phyloP scores from a whole-genome alignment of 2,329 filamentous ascomycete species.

The Clonostachys solani region DNA sequence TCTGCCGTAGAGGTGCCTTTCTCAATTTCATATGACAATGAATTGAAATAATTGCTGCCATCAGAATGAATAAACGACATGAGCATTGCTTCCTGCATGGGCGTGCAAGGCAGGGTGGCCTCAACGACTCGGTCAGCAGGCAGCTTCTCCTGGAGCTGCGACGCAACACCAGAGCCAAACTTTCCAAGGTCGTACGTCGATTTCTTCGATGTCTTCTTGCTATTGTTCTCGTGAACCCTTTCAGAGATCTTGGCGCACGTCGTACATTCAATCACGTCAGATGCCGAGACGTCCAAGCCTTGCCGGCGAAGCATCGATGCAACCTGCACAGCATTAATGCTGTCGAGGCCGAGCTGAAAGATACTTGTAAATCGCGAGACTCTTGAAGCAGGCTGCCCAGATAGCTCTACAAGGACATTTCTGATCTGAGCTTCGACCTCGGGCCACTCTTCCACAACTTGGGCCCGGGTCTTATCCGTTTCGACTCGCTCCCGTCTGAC shows the following conservation, averaged over 20 bases:
- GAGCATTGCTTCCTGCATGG: slow-evolving; percentile 76
- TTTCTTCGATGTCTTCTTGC: slow-evolving; percentile 3
- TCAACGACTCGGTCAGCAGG: slow-evolving; percentile 35
- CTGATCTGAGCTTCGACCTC: slow-evolving; percentile 48
- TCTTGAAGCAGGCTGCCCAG: slow-evolving; percentile 37
- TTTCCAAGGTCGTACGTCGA: slow-evolving; percentile 28
- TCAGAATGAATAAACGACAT: slow-evolving; percentile 66
- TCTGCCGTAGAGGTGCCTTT: slow-evolving; percentile 23
- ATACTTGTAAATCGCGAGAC: slow-evolving; percentile 67
- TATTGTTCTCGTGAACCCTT: background rate
- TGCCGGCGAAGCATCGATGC: slow-evolving; percentile 60
- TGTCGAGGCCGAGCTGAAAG: slow-evolving; percentile 86
- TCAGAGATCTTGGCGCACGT: slow-evolving; percentile 34
- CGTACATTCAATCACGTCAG: slow-evolving; percentile 68
- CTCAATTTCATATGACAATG: slow-evolving; percentile 50
- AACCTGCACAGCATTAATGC: slow-evolving; percentile 80
- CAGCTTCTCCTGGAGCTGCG: slow-evolving; percentile 16
- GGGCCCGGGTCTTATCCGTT: background rate
- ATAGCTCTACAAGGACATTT: slow-evolving; percentile 52
- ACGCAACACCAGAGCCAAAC: slow-evolving; percentile 27
- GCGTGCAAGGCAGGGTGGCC: slow-evolving; percentile 70
- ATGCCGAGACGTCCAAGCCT: slow-evolving; percentile 56
- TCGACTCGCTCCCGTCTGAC: slow-evolving; percentile 12
- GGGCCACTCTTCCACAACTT: slow-evolving; percentile 35
- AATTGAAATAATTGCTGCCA: slow-evolving; percentile 73